Conservation (phyloP, 495 filamentous ascomycete species). For the Aspergillus bertholletiae region DNA sequence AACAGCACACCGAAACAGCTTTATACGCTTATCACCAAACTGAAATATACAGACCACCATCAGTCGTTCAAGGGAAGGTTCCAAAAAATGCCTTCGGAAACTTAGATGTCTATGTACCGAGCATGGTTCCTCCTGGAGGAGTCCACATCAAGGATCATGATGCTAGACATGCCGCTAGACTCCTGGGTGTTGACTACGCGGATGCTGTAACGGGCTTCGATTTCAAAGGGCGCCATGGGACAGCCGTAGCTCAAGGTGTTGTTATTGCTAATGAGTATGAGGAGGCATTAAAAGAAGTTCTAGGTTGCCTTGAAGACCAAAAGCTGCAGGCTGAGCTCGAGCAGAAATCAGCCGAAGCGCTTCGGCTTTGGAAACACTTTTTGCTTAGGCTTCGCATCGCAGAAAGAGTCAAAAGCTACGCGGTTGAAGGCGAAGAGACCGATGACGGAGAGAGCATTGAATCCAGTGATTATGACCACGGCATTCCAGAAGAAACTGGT, state of each 20-base stretch:
- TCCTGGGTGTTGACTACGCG: conserved; percentile 81
- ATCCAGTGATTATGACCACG: conserved; percentile 11
- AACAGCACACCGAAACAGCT: conserved; percentile 37
- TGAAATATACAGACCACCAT: conserved; percentile 66
- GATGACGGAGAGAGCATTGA: conserved; percentile 22
- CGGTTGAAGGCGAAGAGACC: conserved; percentile 45
- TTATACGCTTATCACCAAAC: conserved; percentile 80
- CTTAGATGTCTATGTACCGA: conserved; percentile 85
- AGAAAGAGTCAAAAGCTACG: conserved; percentile 67
- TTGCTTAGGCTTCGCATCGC: conserved; percentile 72
- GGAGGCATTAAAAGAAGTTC: conserved; percentile 67
- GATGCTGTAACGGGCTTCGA: conserved; percentile 88
- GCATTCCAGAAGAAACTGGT: conserved; percentile 23
- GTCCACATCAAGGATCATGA: conserved; percentile 65
- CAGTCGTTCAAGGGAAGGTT: conserved; percentile 68
- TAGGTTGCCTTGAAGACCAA: conserved; percentile 61
- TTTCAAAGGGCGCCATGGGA: conserved; percentile 78
- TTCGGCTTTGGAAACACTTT: conserved; percentile 75
- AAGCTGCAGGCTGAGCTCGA: conserved; percentile 55
- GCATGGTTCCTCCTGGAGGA: conserved; percentile 85
- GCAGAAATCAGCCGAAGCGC: conserved; percentile 49
- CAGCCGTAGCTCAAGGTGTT: conserved; percentile 70
- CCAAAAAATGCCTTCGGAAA: conserved; percentile 89
- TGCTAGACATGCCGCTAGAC: conserved; percentile 66
- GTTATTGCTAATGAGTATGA: conserved; percentile 67